phyloP scores from a whole-genome alignment of 148 eudicot species.

The Chenopodium quinoa region DNA sequence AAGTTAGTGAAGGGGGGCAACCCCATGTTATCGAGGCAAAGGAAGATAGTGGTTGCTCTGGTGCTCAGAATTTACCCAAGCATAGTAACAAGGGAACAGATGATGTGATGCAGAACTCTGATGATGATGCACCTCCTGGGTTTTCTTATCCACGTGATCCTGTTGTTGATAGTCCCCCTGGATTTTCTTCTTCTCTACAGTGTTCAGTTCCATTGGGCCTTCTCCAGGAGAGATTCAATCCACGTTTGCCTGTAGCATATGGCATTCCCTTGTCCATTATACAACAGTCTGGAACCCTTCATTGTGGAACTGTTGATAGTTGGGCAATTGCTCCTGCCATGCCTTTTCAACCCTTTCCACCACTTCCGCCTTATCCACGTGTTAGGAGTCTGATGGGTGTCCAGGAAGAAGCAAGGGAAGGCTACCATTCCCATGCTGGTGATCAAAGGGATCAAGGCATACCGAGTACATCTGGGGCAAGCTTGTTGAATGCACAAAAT shows the following conservation, averaged over 20 bases:
- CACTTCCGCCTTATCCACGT: conserved; percentile 62
- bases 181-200: conserved; percentile 37
- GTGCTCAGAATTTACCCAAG: conserved; percentile 7
- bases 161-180: conserved; percentile 52
- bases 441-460: conserved; percentile 31
- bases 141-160: conserved; percentile 28
- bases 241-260: conserved; percentile 54
- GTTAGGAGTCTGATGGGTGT: conserved; percentile 14
- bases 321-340: conserved; percentile 77
- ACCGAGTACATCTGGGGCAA: conserved; percentile 40
- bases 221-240: conserved; percentile 51
- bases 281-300: conserved; percentile 53
- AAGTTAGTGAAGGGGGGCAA: conserved; percentile 10
- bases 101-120: conserved; percentile 29
- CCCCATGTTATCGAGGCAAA: conserved; percentile 3
- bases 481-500: conserved; percentile 12
- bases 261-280: conserved; percentile 59
- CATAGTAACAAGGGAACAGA: conserved; percentile 16
- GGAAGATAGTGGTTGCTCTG: conserved; percentile 12
- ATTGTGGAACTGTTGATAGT: conserved; percentile 34
- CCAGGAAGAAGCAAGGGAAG: conserved; percentile 26
- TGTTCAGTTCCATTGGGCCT: conserved; percentile 41
- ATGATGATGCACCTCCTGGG: conserved; percentile 52
- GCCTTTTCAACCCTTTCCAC: conserved; percentile 83
- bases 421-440: not conserved